Conservation (phyloP, 495 filamentous ascomycete species). For the Aspergillus hancockii region DNA sequence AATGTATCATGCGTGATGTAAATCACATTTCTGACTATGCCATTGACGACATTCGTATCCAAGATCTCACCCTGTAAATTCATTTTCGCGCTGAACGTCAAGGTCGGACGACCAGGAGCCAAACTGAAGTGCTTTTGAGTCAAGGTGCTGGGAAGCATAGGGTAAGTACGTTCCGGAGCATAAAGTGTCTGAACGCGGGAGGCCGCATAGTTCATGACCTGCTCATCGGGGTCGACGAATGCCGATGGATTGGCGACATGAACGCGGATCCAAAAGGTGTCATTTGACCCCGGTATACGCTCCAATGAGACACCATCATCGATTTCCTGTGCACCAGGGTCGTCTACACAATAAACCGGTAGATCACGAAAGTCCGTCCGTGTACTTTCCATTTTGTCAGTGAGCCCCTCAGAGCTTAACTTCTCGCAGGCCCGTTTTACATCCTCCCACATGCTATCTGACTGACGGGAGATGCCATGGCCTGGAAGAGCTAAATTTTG, state of each 20-base stretch:
- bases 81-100: constrained; percentile 82
- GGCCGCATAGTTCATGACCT: constrained; percentile 64
- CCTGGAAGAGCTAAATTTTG: constrained; percentile 63
- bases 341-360: constrained; percentile 84
- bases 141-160: constrained; percentile 68
- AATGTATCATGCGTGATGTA: constrained; percentile 66
- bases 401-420: constrained; percentile 27
- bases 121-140: constrained; percentile 70
- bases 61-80: constrained; percentile 65
- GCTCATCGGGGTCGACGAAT: constrained; percentile 61
- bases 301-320: constrained; percentile 90
- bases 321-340: constrained; percentile 68
- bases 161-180: constrained; percentile 66
- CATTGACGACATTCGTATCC: constrained; percentile 70
- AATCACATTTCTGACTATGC: constrained; percentile 69
- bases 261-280: constrained; percentile 76
- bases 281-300: constrained; percentile 52
- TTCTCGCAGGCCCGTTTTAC: constrained; percentile 29
- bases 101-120: constrained; percentile 59
- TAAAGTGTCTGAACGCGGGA: constrained; percentile 69
- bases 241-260: constrained; percentile 95
- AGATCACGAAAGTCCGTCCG: constrained; percentile 71
- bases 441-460: constrained; percentile 36
- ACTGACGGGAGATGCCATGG: constrained; percentile 37
- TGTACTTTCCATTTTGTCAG: constrained; percentile 54